Percentiles rank a stretch among this genome's conserved stretches.
Conservation (phyloP, 2,329 filamentous ascomycete species). For the Nannizzia gypsea region DNA sequence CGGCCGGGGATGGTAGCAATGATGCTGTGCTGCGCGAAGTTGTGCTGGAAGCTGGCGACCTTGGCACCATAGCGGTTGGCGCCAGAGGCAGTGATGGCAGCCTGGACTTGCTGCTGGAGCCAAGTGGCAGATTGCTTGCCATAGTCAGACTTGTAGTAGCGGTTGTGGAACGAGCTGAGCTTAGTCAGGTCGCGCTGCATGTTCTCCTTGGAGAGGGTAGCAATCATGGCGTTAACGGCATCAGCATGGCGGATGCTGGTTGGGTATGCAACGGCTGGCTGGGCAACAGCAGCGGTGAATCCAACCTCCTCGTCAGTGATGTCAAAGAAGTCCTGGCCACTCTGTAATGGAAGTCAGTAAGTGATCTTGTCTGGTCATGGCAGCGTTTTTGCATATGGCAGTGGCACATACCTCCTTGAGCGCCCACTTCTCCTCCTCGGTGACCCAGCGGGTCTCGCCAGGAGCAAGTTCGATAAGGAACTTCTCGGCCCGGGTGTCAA, state of each 20-base stretch:
- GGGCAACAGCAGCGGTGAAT: slow-evolving; percentile 37
- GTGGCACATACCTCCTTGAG: slow-evolving; percentile 54
- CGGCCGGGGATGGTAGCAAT: slow-evolving; percentile 85
- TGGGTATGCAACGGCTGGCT: slow-evolving; percentile 49
- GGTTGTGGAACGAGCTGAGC: slow-evolving; percentile 48
- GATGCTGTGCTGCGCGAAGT: slow-evolving; percentile 82
- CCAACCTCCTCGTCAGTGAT: slow-evolving; percentile 58
- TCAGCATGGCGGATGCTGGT: slow-evolving; percentile 49
- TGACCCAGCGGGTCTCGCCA: slow-evolving; percentile 73
- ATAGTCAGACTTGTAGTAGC: slow-evolving; percentile 48
- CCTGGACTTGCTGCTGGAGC: slow-evolving; percentile 64
- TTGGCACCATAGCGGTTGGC: slow-evolving; percentile 54
- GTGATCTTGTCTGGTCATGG: too few species aligned
- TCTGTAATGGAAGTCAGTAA: slow-evolving; percentile 37
- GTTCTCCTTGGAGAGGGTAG: slow-evolving; percentile 59
- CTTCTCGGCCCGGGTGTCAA: slow-evolving; percentile 20
- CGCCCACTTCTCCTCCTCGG: slow-evolving; percentile 91
- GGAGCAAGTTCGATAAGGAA: slow-evolving; percentile 74
- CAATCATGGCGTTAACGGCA: slow-evolving; percentile 55
- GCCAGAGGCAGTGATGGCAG: slow-evolving; percentile 58
- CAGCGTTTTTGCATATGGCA: too few species aligned
- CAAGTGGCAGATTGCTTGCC: slow-evolving; percentile 74
- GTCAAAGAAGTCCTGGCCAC: slow-evolving; percentile 84
- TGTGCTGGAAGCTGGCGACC: slow-evolving; percentile 63
- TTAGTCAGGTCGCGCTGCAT: slow-evolving; percentile 69